Percentiles rank a stretch among this genome's conserved stretches.
Conservation (phyloP, 768 basidiomycete genomes). For the Pholiota molesta region DNA sequence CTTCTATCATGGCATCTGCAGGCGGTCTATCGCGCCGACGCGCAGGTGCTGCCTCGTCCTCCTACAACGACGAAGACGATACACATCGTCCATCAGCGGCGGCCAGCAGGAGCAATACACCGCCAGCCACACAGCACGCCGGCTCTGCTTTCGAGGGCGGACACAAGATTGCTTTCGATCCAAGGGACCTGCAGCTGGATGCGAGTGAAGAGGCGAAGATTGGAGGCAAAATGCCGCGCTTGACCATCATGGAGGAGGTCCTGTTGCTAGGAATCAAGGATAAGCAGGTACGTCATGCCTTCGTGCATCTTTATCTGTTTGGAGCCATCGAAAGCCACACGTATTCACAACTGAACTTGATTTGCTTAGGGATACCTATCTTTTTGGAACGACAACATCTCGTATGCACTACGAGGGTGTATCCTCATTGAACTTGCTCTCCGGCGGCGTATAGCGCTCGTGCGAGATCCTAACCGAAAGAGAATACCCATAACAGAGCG, state of each 20-base stretch:
- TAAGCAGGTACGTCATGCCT: slow-evolving; percentile 68
- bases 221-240: slow-evolving; percentile 75
- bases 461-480: slow-evolving; percentile 78
- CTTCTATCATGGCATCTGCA: slow-evolving; percentile 48
- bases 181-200: slow-evolving; percentile 78
- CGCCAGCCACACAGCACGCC: slow-evolving; percentile 50
- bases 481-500: slow-evolving; percentile 80
- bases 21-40: slow-evolving; percentile 59
- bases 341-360: slow-evolving; percentile 10
- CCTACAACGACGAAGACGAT: slow-evolving; percentile 21
- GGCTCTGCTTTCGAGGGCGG: slow-evolving; percentile 87
- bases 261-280: slow-evolving; percentile 93
- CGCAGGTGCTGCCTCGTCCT: slow-evolving; percentile 39
- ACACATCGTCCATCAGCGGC: slow-evolving; percentile 5
- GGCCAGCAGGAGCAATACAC: slow-evolving; percentile 16
- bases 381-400: slow-evolving; percentile 99
- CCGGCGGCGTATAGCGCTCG: slow-evolving; percentile 90
- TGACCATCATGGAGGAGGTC: slow-evolving; percentile 98
- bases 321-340: background rate
- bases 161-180: slow-evolving; percentile 91
- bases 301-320: slow-evolving; percentile 5
- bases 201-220: slow-evolving; percentile 61
- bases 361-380: slow-evolving; percentile 79
- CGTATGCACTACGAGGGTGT: slow-evolving; percentile 97
- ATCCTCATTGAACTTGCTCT: slow-evolving; percentile 97